Evolutionary conservation across 805 yeast genomes (phyloP).

Genomic region (Teunomyces barrocoloradensis): DNA sequence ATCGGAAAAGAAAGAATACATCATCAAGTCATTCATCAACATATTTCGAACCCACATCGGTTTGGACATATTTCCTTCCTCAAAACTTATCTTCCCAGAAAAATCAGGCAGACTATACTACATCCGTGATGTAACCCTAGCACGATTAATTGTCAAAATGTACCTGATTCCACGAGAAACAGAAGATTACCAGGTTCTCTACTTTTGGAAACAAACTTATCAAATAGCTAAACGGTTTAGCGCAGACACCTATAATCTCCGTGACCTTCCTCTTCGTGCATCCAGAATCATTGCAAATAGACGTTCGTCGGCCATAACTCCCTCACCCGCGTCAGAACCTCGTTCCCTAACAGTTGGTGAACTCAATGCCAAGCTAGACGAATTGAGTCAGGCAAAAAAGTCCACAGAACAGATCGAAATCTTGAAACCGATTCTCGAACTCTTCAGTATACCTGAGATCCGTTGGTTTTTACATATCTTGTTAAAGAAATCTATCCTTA

Average conservation of each 20-base stretch:
- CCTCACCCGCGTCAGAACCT: not conserved
- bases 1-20: constrained; percentile 23
- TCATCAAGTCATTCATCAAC: constrained; percentile 28
- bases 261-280: constrained; percentile 46
- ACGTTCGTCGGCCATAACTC: constrained; percentile 20
- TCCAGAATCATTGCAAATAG: constrained; percentile 52
- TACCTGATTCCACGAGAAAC: constrained; percentile 60
- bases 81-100: constrained; percentile 60
- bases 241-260: constrained; percentile 45
- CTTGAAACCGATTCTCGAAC: constrained; percentile 48
- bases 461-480: constrained; percentile 68
- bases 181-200: constrained; percentile 49
- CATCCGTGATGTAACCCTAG: constrained; percentile 62
- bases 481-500: constrained; percentile 57
- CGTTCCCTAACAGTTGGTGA: constrained; percentile 21
- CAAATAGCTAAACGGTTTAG: constrained; percentile 28
- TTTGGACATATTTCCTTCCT: constrained; percentile 60
- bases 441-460: constrained; percentile 60
- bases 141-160: constrained; percentile 44
- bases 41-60: constrained; percentile 38
- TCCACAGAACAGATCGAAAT: constrained; percentile 40
- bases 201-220: constrained; percentile 36
- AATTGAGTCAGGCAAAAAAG: constrained; percentile 21
- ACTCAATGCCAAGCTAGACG: constrained; percentile 30
- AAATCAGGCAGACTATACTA: constrained; percentile 61